Conservation (phyloP, 805 yeast genomes). For the Teunomyces stri region DNA sequence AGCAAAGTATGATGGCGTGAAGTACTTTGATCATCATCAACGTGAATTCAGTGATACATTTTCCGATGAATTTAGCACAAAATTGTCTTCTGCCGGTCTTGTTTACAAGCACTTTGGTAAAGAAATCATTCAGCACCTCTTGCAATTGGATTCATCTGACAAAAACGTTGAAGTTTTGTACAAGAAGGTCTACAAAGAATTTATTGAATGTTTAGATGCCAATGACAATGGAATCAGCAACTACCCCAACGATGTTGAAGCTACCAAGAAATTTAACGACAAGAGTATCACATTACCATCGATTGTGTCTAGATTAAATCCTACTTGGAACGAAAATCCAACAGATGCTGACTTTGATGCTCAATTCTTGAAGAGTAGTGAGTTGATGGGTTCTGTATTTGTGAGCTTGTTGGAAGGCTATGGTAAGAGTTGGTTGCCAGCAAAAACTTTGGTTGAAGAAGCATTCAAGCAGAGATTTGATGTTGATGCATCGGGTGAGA, state of each 20-base stretch:
- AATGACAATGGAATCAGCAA: constrained; percentile 90
- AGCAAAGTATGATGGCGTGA: constrained; percentile 82
- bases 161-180: constrained; percentile 62
- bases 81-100: constrained; percentile 90
- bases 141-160: constrained; percentile 37
- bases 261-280: constrained; percentile 65
- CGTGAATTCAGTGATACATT: constrained; percentile 83
- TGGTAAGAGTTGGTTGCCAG: constrained; percentile 91
- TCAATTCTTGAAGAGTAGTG: constrained; percentile 67
- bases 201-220: constrained; percentile 91
- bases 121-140: constrained; percentile 56
- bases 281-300: constrained; percentile 75
- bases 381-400: constrained; percentile 82
- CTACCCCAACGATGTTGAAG: constrained; percentile 51
- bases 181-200: constrained; percentile 76
- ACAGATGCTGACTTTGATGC: constrained; percentile 65
- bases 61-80: constrained; percentile 60
- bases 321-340: constrained; percentile 74
- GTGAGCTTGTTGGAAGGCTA: constrained; percentile 60
- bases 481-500: constrained; percentile 67
- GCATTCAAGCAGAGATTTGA: constrained; percentile 63
- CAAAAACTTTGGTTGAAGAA: constrained; percentile 69
- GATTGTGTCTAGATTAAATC: constrained; percentile 76
- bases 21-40: constrained; percentile 95
- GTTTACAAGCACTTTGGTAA: constrained; percentile 84